Base-by-base conservation (phyloP, 768 basidiomycete genomes). In the Vararia minispora region DNA sequence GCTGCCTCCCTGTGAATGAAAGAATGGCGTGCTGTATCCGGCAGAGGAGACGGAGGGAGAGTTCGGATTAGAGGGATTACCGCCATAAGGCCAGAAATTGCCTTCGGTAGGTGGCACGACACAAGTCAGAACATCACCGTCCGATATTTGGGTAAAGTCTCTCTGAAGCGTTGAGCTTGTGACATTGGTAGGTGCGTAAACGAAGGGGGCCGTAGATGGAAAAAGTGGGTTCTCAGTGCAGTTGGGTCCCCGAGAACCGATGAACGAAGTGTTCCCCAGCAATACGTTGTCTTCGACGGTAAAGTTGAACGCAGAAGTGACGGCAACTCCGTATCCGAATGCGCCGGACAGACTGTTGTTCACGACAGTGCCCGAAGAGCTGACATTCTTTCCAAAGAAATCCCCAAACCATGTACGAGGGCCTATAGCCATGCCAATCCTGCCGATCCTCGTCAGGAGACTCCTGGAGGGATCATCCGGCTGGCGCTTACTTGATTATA, bases 361-460 rank as follows among this genome's bases (percentile, higher is more conserved):
- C 13, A 58, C 48, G 16, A 84, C 74, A 5, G 62, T 60, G 5
- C 69, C 82, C n/a, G 64, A 63, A 26, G 54, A 61, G 53, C 63
- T 70, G 49, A 71, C 65, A 42, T 77, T 75, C 39, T 69, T 71
- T 41, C 65, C 64, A 45, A 64, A 80, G 36, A 56, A 51, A 45
- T 69, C 58, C 3, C 75, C 78, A 42, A 84, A 85, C 84, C 84
- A 87, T 12, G 73, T 75, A 9, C 71, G 71, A 7, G 85, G 80
- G 7, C 85, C 84, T 12, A 86, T 69, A 21, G 82, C 84, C 33
- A 87, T 77, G n/a, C 78, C 84, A 50, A 87, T 76, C 55, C 83
- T 85, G 34, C 13, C 13, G 28, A 30, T n/a, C n/a, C n/a, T n/a
- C n/a, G n/a, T n/a, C n/a, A n/a, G n/a, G n/a, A n/a, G n/a, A n/a